Conservation (phyloP, 306 rosid species). For the Cicer yamashitae region DNA sequence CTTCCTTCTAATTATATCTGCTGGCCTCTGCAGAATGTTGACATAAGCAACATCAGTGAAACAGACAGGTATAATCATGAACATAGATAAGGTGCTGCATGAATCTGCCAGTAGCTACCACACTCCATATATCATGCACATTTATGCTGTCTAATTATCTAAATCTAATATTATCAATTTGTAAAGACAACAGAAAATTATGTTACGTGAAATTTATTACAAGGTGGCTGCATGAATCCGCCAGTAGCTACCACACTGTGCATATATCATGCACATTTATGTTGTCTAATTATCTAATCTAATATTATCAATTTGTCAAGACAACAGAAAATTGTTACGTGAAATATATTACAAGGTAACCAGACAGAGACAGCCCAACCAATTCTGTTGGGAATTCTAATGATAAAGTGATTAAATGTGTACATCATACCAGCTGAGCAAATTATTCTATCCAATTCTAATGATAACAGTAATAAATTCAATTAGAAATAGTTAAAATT, state of each 20-base stretch:
- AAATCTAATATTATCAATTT: no score
- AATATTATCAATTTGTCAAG: constrained; percentile 2
- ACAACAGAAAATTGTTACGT: not conserved
- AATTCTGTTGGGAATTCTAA: not conserved
- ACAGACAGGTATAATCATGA: not conserved
- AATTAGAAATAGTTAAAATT: constrained; percentile 29
- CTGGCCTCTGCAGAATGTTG: constrained; percentile 67
- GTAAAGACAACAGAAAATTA: no score
- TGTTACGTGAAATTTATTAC: no score
- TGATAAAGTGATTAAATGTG: constrained; percentile 8
- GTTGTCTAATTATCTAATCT: not conserved
- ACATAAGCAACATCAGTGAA: constrained; percentile 31
- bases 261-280: not conserved
- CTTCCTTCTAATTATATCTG: constrained; percentile 75
- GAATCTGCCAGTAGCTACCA: constrained; percentile 4
- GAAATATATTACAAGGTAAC: constrained; percentile 20
- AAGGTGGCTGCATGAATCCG: no score
- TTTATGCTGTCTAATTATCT: no score
- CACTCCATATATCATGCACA: constrained; percentile 2
- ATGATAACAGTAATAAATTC: not conserved
- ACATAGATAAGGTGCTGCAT: not conserved
- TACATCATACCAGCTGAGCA: not conserved
- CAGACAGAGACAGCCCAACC: not conserved
- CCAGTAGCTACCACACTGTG: no score
- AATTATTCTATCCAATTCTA: not conserved